These are phyloP conservation scores for Chaetothyriales sp. DNA, from an alignment of 2,329 filamentous ascomycete species.

Conservation along the genomic window DNA sequence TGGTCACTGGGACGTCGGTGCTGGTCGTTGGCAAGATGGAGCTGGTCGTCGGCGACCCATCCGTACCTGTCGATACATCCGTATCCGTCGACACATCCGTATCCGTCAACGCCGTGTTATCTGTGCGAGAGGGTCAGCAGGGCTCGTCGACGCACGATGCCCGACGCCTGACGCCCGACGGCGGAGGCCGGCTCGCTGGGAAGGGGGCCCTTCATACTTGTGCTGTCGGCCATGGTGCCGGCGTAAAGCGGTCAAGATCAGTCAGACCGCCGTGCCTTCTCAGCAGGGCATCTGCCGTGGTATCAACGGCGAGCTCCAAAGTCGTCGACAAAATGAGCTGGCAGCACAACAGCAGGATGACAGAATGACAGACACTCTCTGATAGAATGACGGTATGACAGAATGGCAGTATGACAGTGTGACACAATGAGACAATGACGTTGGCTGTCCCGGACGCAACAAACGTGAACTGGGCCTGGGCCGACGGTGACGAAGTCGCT, in stretches of 20 bases:
- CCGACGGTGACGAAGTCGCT: background rate
- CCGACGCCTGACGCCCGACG: too few relatives aligned
- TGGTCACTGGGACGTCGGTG: slow-evolving; percentile 1
- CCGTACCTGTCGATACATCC: slow-evolving; percentile 1
- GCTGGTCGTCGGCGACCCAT: background rate
- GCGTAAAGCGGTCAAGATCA: background rate
- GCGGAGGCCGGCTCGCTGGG: background rate
- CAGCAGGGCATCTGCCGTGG: background rate
- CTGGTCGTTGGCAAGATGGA: slow-evolving; percentile 1
- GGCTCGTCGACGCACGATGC: too few relatives aligned
- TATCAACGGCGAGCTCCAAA: background rate
- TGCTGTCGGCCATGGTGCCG: background rate
- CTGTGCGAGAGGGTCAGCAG: background rate
- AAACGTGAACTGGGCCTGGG: background rate
- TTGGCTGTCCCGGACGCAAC: background rate
- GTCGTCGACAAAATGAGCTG: background rate
- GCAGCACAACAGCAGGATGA: background rate
- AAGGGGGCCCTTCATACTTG: background rate
- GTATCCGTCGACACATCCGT: background rate
- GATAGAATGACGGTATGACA: background rate
- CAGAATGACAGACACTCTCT: too few relatives aligned
- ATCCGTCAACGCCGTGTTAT: background rate
- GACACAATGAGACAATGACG: background rate
- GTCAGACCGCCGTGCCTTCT: background rate
- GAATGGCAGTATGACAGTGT: background rate